These are phyloP conservation scores for Serendipita indica DNA, from an alignment of 768 basidiomycete species.

Conservation along the genomic window DNA sequence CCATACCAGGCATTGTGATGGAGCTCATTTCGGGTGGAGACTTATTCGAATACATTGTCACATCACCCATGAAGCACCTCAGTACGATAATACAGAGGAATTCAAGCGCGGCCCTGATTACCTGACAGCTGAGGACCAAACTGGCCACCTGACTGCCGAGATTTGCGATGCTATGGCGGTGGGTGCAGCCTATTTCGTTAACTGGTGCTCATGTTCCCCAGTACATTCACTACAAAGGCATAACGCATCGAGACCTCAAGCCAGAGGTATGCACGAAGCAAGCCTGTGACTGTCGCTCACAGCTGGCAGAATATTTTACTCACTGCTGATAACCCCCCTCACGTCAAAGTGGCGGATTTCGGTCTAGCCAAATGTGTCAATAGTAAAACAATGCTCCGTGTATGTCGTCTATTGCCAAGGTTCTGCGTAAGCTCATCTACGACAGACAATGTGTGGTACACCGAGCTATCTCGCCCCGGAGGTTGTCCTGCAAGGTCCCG, in stretches of 20 bases:
- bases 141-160: slow-evolving; percentile 62
- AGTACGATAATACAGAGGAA: too few species aligned
- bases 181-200: slow-evolving; percentile 2
- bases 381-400: slow-evolving; percentile 58
- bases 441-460: slow-evolving; percentile 88
- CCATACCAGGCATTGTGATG: slow-evolving; percentile 38
- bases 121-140: slow-evolving; percentile 25
- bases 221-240: slow-evolving; percentile 36
- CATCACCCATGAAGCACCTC: too few species aligned
- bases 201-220: slow-evolving; percentile 24
- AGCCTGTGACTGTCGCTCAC: not conserved
- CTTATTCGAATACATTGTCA: slow-evolving; percentile 57
- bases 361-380: slow-evolving; percentile 89
- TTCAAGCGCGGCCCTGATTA: too few species aligned
- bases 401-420: slow-evolving; percentile 23
- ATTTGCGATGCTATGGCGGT: slow-evolving; percentile 50
- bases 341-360: slow-evolving; percentile 87
- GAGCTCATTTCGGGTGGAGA: slow-evolving; percentile 84
- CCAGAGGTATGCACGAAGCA: slow-evolving; percentile 28
- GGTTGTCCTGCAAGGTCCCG: slow-evolving; percentile 50
- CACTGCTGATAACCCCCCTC: slow-evolving; percentile 51
- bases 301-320: slow-evolving; percentile 58
- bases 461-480: slow-evolving; percentile 90
- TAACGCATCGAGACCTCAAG: slow-evolving; percentile 89
- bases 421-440: slow-evolving; percentile 4